Conservation (phyloP, 805 yeast genomes). For the Teunomyces pallodes region DNA sequence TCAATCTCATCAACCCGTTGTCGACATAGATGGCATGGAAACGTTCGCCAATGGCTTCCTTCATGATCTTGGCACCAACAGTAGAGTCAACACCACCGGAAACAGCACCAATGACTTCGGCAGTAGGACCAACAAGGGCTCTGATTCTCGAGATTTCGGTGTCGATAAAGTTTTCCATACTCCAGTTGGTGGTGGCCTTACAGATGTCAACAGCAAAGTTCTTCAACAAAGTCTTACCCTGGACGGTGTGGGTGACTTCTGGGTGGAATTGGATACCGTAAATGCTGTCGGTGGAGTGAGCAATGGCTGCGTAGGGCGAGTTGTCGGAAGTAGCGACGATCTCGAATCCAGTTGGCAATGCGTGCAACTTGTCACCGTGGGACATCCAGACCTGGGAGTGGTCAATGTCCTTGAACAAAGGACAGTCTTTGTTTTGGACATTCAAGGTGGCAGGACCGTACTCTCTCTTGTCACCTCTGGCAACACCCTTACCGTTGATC, state of each 20-base stretch:
- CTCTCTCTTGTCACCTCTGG: slow-evolving; percentile 96
- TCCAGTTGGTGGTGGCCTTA: slow-evolving; percentile 87
- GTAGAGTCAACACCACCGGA: slow-evolving; percentile 99
- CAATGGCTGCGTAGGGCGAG: slow-evolving; percentile 94
- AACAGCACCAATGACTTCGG: slow-evolving; percentile 99
- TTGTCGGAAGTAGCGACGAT: slow-evolving; percentile 88
- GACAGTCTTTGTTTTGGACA: slow-evolving; percentile 64
- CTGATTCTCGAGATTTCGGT: slow-evolving; percentile 94
- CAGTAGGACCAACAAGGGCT: slow-evolving; percentile 90
- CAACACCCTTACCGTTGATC: slow-evolving; percentile 92
- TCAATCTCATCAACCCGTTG: slow-evolving; percentile 94
- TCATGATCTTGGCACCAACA: slow-evolving; percentile 97
- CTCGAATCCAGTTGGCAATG: slow-evolving; percentile 85
- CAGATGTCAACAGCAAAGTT: slow-evolving; percentile 94
- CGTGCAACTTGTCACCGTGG: slow-evolving; percentile 92
- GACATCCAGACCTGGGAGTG: slow-evolving; percentile 99
- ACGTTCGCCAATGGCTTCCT: slow-evolving; percentile 97
- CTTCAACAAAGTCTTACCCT: slow-evolving; percentile 82
- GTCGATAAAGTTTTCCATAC: slow-evolving; percentile 96
- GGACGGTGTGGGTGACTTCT: slow-evolving; percentile 93
- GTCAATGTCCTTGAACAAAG: slow-evolving; percentile 83
- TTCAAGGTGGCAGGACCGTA: slow-evolving; percentile 93
- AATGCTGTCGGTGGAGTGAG: slow-evolving; percentile 67
- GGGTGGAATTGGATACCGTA: slow-evolving; percentile 99
- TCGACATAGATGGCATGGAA: slow-evolving; percentile 98